phyloP scores from a whole-genome alignment of 371 early-diverging fungal species.

The Circinella umbellata region DNA sequence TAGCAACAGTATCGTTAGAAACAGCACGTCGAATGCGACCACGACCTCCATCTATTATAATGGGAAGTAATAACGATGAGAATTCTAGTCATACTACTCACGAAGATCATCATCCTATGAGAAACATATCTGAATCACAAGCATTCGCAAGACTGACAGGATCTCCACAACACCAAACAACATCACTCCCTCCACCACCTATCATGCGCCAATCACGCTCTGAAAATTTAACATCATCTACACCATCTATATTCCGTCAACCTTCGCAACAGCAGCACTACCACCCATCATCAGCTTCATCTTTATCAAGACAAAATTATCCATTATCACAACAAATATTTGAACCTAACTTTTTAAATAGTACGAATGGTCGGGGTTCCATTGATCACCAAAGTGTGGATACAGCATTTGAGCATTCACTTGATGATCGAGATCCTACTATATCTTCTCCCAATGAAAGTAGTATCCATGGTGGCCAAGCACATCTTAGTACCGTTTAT shows the following conservation, averaged over 20 bases:
- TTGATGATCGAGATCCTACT: not conserved
- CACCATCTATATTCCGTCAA: not conserved
- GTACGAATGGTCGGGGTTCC: too few relatives aligned
- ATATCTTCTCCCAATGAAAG: not conserved
- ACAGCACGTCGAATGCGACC: conserved; percentile 67
- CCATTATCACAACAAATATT: not conserved
- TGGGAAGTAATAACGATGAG: conserved; percentile 25
- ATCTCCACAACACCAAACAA: not conserved
- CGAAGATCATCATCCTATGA: not conserved
- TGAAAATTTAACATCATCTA: conserved; percentile 12
- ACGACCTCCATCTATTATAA: conserved; percentile 62
- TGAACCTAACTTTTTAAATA: not conserved
- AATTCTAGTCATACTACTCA: too few relatives aligned
- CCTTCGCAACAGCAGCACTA: not conserved
- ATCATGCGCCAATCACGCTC: conserved; percentile 22
- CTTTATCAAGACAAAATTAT: too few relatives aligned
- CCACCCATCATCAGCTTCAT: not conserved
- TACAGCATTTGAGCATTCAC: conserved; percentile 11
- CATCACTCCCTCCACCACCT: conserved; percentile 5
- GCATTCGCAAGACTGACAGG: not conserved
- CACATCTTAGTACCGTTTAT: conserved; percentile 14
- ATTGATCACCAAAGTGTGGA: not conserved
- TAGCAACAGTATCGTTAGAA: conserved; percentile 67
- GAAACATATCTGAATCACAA: conserved; percentile 1
- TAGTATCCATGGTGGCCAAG: conserved; percentile 2